phyloP scores from a whole-genome alignment of 495 filamentous ascomycete species.

The Lepidopterella palustris region DNA sequence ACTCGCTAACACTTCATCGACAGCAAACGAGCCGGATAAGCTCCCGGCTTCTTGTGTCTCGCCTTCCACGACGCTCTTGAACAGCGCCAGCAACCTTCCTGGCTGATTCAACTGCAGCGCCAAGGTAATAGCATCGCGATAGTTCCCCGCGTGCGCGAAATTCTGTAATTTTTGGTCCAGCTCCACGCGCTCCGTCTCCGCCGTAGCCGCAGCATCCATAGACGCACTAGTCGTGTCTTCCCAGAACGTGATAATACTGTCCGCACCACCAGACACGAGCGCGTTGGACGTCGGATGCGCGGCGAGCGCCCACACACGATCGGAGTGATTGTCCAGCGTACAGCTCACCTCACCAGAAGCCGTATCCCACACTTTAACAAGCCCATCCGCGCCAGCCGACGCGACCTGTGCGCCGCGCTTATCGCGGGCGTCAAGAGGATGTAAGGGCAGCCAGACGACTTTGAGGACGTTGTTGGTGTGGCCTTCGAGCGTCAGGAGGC shows the following conservation, averaged over 20 bases:
- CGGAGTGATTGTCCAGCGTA: conserved; percentile 92
- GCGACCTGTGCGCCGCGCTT: conserved; percentile 60
- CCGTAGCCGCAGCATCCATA: conserved; percentile 58
- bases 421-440: conserved; percentile 41
- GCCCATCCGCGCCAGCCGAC: conserved; percentile 86
- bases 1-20: conserved; percentile 75
- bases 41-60: conserved; percentile 52
- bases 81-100: conserved; percentile 71
- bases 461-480: conserved; percentile 94
- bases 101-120: conserved; percentile 92
- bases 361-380: conserved; percentile 93
- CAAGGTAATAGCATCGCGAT: conserved; percentile 85
- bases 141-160: conserved; percentile 75
- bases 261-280: conserved; percentile 81
- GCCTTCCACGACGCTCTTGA: conserved; percentile 67
- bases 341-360: conserved; percentile 69
- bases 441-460: conserved; percentile 76
- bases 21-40: conserved; percentile 65
- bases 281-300: conserved; percentile 58
- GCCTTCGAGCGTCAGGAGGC: conserved; percentile 88
- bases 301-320: conserved; percentile 83
- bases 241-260: conserved; percentile 92
- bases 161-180: conserved; percentile 91
- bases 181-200: conserved; percentile 73
- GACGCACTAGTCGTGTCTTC: conserved; percentile 82